Evolutionary conservation across 352 stramenopile species (phyloP), one percentile per base, ranked within the genome.

Genomic region (Phytophthora cryptogea): DNA sequence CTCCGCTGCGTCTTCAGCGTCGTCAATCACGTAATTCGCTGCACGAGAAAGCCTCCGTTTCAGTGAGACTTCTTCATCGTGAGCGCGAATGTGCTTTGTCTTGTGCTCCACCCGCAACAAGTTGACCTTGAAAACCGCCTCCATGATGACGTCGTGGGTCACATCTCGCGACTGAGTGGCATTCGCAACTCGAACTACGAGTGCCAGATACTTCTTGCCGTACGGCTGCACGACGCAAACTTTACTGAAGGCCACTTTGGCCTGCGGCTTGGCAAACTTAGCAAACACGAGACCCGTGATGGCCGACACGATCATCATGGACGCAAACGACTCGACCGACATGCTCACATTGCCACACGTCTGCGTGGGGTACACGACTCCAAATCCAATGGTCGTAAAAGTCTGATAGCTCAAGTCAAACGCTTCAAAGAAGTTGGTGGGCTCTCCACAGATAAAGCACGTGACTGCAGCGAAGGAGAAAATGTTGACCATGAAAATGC

Each of bases 321-420:
- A 92, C 35, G 75, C 66, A 53, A 92, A 94, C 11, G 81, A 90
- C 63, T 92, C 83, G 44, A 90, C 43, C 8, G 88, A 75, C 58
- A 89, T 92, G 11, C 75, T 72, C 14, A 89, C 30, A 41, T 94
- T 94, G 23, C 72, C 74, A 63, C 85, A 94, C 14, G 74, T 84
- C 30, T 66, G 60, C 16, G 66, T 72, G 5, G 85, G 82, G 68
- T 88, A 92, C 27, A 92, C 76, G 17, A 92, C 63, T 17, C 85
- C 85, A 56, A 92, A 94, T 36, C 85, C 85, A 59, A 94, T 92
- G 5, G 85, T 94, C 11, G 81, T 92, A 55, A 92, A 94, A 2
- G 85, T 92, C 64, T 94, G 85, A 59, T 94, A 94, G 44, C 79
- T 92, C 33, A 92, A 42, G 50, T 90, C 76, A 44, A 90, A 89